Evolutionary conservation across 352 stramenopile genomes (phyloP), one percentile per base, ranked within the genome.

Genomic region (Phytophthora pini): DNA sequence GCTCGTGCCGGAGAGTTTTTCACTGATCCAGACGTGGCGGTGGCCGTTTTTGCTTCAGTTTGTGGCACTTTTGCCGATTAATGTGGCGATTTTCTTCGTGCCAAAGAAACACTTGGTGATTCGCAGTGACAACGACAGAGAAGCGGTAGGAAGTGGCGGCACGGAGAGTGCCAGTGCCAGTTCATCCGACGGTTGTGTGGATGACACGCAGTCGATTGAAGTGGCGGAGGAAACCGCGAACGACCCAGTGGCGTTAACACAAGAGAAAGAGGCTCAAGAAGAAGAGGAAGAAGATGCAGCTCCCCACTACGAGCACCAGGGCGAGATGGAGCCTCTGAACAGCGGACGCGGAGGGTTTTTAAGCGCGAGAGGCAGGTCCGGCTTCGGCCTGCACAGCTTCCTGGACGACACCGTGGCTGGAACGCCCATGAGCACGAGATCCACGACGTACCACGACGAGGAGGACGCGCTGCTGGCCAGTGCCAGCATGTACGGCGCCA

Each of bases 31-130:
- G 60, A 92, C 81, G 43, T 95, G 87, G 87, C 82, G 87, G 27
- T 95, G 84, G 87, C 87, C 87, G 0, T 95, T 95, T 47, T 57
- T 93, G n/a, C 66, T 92, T n/a, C 87, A 95, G 70, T 93, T 93
- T 56, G 1, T 95, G 11, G 72, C 70, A 17, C 76, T 93, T 64
- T 70, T 87, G 20, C 87, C 87, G 1, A 84, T 95, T 59, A 91
- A 89, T 63, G 61, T 90, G 10, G 83, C 77, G 11, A 81, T 95
- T 56, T 93, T 93, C 60, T 93, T 93, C 56, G 80, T 95, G 46
- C 85, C 87, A 4, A 84, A 80, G 58, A 88, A 90, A 67, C 82
- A 95, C 54, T 45, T 95, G 8, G 46, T 88, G 12, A 92, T 94
- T 61, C 84, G 84, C 27, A 89, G 68, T 54, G 82, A 89, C 22